Base-by-base conservation (phyloP, 805 yeast genomes). In the Nakazawaea populi region DNA sequence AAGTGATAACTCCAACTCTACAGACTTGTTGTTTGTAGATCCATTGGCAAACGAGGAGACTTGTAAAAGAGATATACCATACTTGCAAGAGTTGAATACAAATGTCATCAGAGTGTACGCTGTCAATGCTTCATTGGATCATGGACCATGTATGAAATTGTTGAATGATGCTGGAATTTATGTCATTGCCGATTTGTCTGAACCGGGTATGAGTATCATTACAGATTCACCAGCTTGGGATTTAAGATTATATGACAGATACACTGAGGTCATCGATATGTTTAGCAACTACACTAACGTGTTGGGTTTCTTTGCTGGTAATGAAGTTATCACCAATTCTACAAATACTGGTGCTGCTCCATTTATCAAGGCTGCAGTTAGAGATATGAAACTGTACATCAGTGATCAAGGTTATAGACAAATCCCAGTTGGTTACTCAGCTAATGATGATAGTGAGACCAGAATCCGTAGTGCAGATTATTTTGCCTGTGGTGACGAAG, bases 221-320 rank as follows among this genome's bases (percentile, higher is more conserved):
- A 82, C 97, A 64, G 79, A 80, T 62, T 68, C 73, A 50, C 98
- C 99, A 37, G 67, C 71, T 49, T 90, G 97, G 96, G 80, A 83
- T 64, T 69, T 80, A 45, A 80, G 75, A 31, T 75, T 89, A 50
- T 87, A 79, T 70, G 71, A 80, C 52, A 80, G 97, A 66, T 92
- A 92, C 73, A 83, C 86, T 46, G 69, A 76, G 30, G 97, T 92
- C 36, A 82, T 94, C 52, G 97, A 94, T 68, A 71, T 77, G 58
- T 80, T 94, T 73, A 80, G 82, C 53, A 74, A 78, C 59, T 92
- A 91, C 71, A 70, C 84, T 45, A 92, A 92, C 69, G 79, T 89
- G 18, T 75, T 92, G 56, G 99, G 98, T 2, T 91, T 89, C 77
- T 91, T 92, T 70, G 98, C 98, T 31, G 99, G 98, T 55, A 94